Evolutionary conservation across 352 stramenopile genomes (phyloP), one percentile per base, ranked within the genome.

Genomic region (Phytophthora lateralis): DNA sequence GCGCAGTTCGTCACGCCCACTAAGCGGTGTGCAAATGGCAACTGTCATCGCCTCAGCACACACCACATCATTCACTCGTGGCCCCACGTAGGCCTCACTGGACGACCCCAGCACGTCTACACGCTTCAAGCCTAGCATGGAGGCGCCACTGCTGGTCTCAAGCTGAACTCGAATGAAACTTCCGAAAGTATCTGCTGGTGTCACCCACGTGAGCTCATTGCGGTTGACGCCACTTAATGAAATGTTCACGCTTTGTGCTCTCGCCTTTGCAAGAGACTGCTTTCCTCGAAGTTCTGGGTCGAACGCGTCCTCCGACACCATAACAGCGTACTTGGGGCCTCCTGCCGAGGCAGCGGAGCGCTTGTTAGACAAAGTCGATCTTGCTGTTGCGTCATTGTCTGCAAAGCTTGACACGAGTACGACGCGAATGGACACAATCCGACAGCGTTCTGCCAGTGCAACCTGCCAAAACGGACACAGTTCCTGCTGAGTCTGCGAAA

Each of bases 381-480:
- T 39, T 9, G 37, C 21, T 27, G 47, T 60, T 21, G 15, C 42
- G n/a, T 45, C 39, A 12, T 5, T 37, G 17, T 49, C 46, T 3
- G 5, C 61, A 8, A 26, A 39, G 24, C 10, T 71, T 66, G 45
- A 32, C 29, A 57, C 42, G 15, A 83, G 38, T 2, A 74, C 46
- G 4, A 89, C 58, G 0, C 69, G 55, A 3, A 89, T 68, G 24
- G 53, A 66, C 38, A 83, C 69, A 30, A 90, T 79, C 4, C 74
- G 75, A 48, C 72, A 76, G 34, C 77, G 62, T 24, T 61, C 42
- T 17, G 46, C 6, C 21, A 89, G 39, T 12, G 56, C 47, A 3
- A 84, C 69, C 34, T 94, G 75, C 85, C 85, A 94, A 48, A 94
- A 94, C 5, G 85, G 85, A 75, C 79, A 91, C 21, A 78, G 47